Evolutionary conservation across 2,329 filamentous ascomycete genomes (phyloP), one percentile per base, ranked within the genome.

Genomic region (Neurospora crassa): DNA sequence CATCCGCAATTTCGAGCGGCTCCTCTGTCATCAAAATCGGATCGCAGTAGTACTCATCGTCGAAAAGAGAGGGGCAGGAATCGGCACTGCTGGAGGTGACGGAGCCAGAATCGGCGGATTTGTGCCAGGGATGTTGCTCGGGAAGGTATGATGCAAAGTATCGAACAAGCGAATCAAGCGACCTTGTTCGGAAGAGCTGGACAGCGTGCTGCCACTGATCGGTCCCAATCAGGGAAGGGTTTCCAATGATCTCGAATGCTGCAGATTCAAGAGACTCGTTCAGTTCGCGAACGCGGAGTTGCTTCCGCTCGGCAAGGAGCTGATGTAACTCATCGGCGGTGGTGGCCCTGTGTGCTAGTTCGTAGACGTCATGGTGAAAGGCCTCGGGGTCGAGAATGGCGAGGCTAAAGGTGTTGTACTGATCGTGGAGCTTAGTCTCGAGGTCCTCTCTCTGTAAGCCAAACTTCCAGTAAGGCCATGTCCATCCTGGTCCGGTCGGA

Each of bases 381-480:
- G 87, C 87, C 73, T 88, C 85, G 74, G 86, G 84, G 79, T 89
- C 87, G 76, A 88, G 87, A 40, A 89, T 84, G 67, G 84, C 81
- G 69, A 84, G 85, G 69, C 84, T 80, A 70, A 88, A 80, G 68
- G 87, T 89, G 79, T 89, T 89, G 80, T 88, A 89, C 77, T 85
- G 84, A 74, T 88, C 84, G 76, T 89, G 86, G 14, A 89, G 84
- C 69, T 83, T 86, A 70, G 84, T 85, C 77, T 85, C 85, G 79
- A 89, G 84, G 76, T 88, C 87, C 71, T 85, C 83, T 77, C 83
- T 84, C 82, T 86, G 88, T 84, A 89, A 84, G 77, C 86, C 87
- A 81, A 89, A 89, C 79, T 89, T 89, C 87, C 87, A 89, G 76
- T 84, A 84, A 63, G 87, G 87, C 87, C 87, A 89, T 75, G 83